These are phyloP conservation scores for Excoecaria agallocha DNA, from an alignment of 345 rosid species.

Conservation along the genomic window DNA sequence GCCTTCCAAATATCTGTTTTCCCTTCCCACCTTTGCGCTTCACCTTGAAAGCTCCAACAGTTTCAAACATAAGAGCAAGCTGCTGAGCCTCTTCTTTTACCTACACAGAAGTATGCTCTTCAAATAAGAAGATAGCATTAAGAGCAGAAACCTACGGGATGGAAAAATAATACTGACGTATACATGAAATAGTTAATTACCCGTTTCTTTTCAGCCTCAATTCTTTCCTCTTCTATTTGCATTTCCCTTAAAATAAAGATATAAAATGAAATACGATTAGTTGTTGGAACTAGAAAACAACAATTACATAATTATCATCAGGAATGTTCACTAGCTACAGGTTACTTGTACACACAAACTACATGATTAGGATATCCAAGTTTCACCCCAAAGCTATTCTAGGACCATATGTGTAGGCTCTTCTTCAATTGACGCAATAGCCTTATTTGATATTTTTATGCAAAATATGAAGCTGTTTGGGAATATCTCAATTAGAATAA, in stretches of 20 bases:
- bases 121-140: neutral
- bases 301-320: neutral
- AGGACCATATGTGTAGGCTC: neutral
- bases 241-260: constrained; percentile 49
- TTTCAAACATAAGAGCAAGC: constrained; percentile 74
- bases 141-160: neutral
- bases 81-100: constrained; percentile 94
- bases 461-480: neutral
- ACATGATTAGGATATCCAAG: neutral
- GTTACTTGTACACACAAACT: neutral
- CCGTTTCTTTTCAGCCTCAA: constrained; percentile 88
- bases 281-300: neutral
- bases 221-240: constrained; percentile 79
- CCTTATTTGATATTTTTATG: neutral
- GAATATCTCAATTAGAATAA: neutral
- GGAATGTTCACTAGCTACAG: neutral
- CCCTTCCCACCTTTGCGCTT: constrained; percentile 96
- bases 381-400: constrained; percentile 5
- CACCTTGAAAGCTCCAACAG: constrained; percentile 90
- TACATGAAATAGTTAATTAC: constrained; percentile 37
- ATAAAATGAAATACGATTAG: neutral
- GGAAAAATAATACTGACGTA: neutral
- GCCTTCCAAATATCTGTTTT: constrained; percentile 84
- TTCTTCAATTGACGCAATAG: neutral
- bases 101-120: constrained; percentile 35